phyloP scores from a whole-genome alignment of 305 asterid species.

The Euphrasia arctica region DNA sequence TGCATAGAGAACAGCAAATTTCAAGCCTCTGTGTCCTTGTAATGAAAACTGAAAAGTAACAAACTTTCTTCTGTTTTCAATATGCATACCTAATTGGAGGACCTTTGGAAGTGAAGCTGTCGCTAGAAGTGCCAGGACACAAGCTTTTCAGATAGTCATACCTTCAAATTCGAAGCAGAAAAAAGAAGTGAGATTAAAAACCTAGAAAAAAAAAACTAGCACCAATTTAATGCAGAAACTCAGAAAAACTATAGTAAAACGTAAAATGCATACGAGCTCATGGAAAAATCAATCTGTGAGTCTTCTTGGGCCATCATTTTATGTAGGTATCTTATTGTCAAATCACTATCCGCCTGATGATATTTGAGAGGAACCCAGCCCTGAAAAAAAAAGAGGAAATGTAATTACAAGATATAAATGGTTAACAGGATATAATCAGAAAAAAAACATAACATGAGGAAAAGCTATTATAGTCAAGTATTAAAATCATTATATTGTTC shows the following conservation, averaged over 20 bases:
- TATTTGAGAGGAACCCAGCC: slow-evolving; percentile 75
- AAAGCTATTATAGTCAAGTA: neutral
- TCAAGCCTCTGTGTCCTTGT: neutral
- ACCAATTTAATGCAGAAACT: neutral
- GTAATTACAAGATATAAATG: neutral
- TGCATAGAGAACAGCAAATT: slow-evolving; percentile 15
- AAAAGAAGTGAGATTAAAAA: slow-evolving; percentile 6
- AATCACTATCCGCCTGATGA: slow-evolving; percentile 52
- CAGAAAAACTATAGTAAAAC: slow-evolving; percentile 20
- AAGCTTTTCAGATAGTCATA: slow-evolving; percentile 58
- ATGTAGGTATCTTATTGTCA: slow-evolving; percentile 45
- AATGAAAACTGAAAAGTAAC: neutral
- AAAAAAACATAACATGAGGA: neutral
- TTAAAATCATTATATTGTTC: slow-evolving; percentile 2
- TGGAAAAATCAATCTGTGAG: slow-evolving; percentile 43
- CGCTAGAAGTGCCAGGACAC: slow-evolving; percentile 57
- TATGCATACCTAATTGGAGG: slow-evolving; percentile 48
- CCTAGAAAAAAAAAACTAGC: neutral
- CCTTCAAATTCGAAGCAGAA: slow-evolving; percentile 43
- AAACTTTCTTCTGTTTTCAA: too few species aligned
- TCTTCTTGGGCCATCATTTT: slow-evolving; percentile 51
- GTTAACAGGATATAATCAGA: neutral
- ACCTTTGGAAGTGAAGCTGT: slow-evolving; percentile 34
- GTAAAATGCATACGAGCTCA: slow-evolving; percentile 52
- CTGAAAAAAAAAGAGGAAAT: slow-evolving; percentile 30